Evolutionary conservation across 306 rosid genomes (phyloP).

Genomic region (Gastrolobium bilobum): DNA sequence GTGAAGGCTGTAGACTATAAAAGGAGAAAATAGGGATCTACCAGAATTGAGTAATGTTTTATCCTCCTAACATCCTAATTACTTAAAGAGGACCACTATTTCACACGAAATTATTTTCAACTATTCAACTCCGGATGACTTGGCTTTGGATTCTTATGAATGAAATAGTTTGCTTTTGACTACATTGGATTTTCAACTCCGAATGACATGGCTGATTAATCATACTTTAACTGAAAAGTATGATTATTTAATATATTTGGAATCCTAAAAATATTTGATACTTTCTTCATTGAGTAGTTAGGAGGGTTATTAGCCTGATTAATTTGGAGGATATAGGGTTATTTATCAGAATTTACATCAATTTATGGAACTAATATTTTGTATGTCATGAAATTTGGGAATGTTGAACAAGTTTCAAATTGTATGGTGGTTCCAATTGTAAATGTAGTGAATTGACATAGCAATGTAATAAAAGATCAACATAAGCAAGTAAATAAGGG

Average conservation of each 20-base stretch:
- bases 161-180: neutral
- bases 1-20: neutral
- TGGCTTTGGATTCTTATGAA: conserved; percentile 22
- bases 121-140: neutral
- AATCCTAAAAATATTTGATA: neutral
- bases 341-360: neutral
- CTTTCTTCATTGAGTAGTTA: neutral
- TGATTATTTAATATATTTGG: neutral
- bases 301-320: neutral
- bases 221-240: neutral
- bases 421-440: neutral
- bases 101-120: conserved; percentile 4
- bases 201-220: too few species aligned
- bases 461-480: neutral
- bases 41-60: neutral
- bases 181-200: neutral
- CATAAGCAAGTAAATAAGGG: neutral
- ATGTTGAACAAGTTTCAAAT: conserved; percentile 12
- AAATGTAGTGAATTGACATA: neutral
- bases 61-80: conserved; percentile 24
- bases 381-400: neutral
- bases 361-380: neutral
- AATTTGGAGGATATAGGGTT: neutral
- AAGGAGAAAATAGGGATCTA: conserved; percentile 7
- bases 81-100: neutral